Conservation (phyloP, 2,329 filamentous ascomycete species). For the Cladosporium sp. region DNA sequence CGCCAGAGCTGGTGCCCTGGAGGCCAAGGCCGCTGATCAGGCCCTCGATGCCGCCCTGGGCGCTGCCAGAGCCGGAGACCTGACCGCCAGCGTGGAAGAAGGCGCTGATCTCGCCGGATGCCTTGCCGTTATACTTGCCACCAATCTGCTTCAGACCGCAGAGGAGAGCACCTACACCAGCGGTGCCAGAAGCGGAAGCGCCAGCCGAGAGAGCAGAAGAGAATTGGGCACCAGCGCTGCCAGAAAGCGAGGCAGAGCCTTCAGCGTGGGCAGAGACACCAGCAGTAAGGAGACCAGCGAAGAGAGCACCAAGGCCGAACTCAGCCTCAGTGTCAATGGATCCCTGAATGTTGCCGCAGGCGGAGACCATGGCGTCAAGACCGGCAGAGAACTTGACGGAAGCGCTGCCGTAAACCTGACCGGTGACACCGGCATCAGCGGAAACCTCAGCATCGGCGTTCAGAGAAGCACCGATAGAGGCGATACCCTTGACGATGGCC, state of each 20-base stretch:
- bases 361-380: conserved; percentile 1
- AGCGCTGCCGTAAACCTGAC: neutral
- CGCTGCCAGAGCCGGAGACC: neutral
- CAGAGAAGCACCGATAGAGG: conserved; percentile 9
- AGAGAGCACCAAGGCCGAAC: conserved; percentile 7
- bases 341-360: conserved; percentile 2
- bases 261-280: neutral
- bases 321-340: neutral
- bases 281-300: conserved; percentile 4
- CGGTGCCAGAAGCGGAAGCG: neutral
- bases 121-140: neutral
- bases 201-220: neutral
- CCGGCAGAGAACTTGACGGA: conserved; percentile 5
- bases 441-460: neutral
- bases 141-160: conserved; percentile 6
- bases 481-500: conserved; percentile 4
- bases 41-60: conserved; percentile 3
- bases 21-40: conserved; percentile 12
- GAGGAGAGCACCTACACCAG: conserved; percentile 5
- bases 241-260: neutral
- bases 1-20: neutral
- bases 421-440: neutral
- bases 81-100: neutral
- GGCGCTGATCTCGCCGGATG: neutral
- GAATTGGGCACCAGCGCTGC: neutral